Base-by-base conservation (phyloP, 148 eudicot species). In the Gaultheria prostrata region DNA sequence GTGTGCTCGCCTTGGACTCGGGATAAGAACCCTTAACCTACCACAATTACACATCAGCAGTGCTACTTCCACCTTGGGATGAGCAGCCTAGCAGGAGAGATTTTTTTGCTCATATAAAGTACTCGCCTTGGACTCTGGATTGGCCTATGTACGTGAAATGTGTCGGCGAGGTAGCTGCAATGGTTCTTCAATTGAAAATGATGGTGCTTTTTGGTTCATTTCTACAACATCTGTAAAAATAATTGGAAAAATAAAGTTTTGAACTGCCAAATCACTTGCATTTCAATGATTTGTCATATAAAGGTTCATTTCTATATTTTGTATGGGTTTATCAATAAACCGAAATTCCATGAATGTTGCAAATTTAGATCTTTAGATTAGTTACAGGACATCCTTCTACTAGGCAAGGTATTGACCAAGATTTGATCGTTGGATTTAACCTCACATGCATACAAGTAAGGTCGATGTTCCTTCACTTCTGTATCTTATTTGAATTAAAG, bases 1-100 rank as follows among this genome's bases (percentile, higher is more conserved):
- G 43, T 39, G 43, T 39, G 43, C 43, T 39, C 6, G 43, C 6
- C 6, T 39, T 39, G 43, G 43, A 39, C 43, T 39, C 43, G 4
- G 43, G 43, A 39, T 39, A 39, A 39, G 43, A 39, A 39, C 43
- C 39, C 43, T 39, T 39, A 4, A 39, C 43, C 43, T 3, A 39
- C 0, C 39, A 39, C 43, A 39, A 39, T 39, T 39, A 39, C 43
- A 39, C 13, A 49, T 49, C 53, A 9, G 12, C 53, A 49, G 13
- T 49, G 9, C 11, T 9, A 8, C n/a, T n/a, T n/a, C n/a, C n/a
- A n/a, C 11, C 11, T 9, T 49, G 14, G 53, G 13, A 8, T 49
- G 98, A 84, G 89, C 89, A 50, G 87, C 93, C n/a, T 88, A 87
- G 80, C 98, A 67, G 89, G 91, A 84, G 98, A 93, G 61, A 91